Conservation (phyloP, 257 asterid species). For the Galeopsis tetrahit region DNA sequence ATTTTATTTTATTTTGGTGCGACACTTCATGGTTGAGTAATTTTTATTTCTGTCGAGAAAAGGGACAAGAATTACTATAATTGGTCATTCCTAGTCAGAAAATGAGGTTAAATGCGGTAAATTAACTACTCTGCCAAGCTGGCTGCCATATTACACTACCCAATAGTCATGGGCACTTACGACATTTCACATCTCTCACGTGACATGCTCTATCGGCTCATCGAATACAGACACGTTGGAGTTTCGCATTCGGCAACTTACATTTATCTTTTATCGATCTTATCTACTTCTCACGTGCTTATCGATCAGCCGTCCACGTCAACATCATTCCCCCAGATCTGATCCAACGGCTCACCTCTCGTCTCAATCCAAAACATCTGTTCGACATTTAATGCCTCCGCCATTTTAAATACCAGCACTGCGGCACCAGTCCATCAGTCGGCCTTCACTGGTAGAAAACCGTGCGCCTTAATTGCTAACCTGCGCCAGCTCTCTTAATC, state of each 20-base stretch:
- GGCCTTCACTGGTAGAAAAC: not conserved
- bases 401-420: slow-evolving; percentile 51
- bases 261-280: slow-evolving; percentile 45
- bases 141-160: not conserved
- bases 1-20: too few relatives aligned
- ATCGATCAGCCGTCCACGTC: slow-evolving; percentile 53
- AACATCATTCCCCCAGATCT: slow-evolving; percentile 30
- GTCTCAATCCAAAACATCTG: slow-evolving; percentile 35
- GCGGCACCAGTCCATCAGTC: not conserved
- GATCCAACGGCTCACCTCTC: slow-evolving; percentile 48
- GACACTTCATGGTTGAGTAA: too few relatives aligned
- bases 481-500: slow-evolving; percentile 18
- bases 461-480: slow-evolving; percentile 23
- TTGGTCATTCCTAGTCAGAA: not conserved
- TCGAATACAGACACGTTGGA: slow-evolving; percentile 26
- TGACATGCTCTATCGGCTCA: slow-evolving; percentile 22
- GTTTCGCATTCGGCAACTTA: slow-evolving; percentile 19
- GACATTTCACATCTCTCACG: slow-evolving; percentile 23
- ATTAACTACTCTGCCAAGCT: not conserved
- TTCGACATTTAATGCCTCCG: slow-evolving; percentile 41
- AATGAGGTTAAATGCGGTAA: slow-evolving; percentile 8
- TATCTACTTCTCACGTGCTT: slow-evolving; percentile 56
- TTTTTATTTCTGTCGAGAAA: too few relatives aligned
- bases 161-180: not conserved
- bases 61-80: not conserved